Evolutionary conservation across 257 asterid species (phyloP).

Genomic region (Cordia subcordata): DNA sequence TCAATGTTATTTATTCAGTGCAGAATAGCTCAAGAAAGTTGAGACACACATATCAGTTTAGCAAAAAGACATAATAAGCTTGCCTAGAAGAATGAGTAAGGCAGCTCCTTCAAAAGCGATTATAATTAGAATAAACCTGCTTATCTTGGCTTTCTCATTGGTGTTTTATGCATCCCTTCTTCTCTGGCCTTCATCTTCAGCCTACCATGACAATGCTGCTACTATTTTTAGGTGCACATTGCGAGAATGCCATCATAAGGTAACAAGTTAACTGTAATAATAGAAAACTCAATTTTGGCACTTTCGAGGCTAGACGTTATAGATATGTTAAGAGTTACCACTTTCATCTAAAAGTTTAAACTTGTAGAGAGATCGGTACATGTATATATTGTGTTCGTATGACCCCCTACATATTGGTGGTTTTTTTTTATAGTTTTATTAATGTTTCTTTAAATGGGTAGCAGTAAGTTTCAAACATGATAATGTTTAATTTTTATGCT

Average conservation of each 20-base stretch:
- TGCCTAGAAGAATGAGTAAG: slow-evolving; percentile 42
- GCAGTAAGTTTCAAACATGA: neutral
- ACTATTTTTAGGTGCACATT: slow-evolving; percentile 59
- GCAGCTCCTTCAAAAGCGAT: slow-evolving; percentile 52
- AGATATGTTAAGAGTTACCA: no score
- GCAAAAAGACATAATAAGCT: neutral
- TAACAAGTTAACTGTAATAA: slow-evolving; percentile 60
- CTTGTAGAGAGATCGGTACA: no score
- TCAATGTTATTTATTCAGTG: neutral
- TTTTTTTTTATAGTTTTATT: no score
- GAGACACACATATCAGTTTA: neutral
- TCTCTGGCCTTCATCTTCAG: slow-evolving; percentile 49
- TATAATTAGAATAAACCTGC: slow-evolving; percentile 55
- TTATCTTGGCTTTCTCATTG: slow-evolving; percentile 59
- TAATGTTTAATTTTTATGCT: no score
- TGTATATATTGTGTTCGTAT: neutral
- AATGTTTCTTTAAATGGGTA: neutral
- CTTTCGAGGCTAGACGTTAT: no score
- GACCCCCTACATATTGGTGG: no score
- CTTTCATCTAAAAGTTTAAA: no score
- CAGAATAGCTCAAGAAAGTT: neutral
- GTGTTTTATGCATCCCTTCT: slow-evolving; percentile 46
- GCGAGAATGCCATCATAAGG: slow-evolving; percentile 74
- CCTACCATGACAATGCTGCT: slow-evolving; percentile 44
- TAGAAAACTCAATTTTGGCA: no score